Evolutionary conservation across 345 rosid genomes (phyloP).

Genomic region (Rhodomyrtus tomentosa): DNA sequence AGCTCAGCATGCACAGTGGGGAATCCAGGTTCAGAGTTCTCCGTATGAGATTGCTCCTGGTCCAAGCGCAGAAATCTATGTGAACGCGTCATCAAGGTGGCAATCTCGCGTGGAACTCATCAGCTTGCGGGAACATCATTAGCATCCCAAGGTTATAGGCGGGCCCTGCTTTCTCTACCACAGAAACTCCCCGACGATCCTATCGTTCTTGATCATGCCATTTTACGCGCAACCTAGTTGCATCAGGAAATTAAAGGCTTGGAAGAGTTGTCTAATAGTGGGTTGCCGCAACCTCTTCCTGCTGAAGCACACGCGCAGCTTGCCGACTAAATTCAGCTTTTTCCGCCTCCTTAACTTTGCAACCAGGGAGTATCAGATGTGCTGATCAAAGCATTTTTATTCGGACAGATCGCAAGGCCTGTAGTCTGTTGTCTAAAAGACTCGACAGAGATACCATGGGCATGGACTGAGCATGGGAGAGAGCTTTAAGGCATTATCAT

Average conservation of each 20-base stretch:
- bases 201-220: neutral
- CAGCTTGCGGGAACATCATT: neutral
- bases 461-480: neutral
- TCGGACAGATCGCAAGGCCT: neutral
- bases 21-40: slow-evolving; percentile 52
- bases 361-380: neutral
- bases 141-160: neutral
- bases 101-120: slow-evolving; percentile 14
- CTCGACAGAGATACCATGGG: neutral
- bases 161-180: neutral
- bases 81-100: slow-evolving; percentile 40
- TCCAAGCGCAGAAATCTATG: slow-evolving; percentile 36
- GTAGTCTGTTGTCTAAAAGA: neutral
- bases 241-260: neutral
- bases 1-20: slow-evolving; percentile 21
- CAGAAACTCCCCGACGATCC: neutral
- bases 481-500: neutral
- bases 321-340: neutral
- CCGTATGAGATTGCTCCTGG: slow-evolving; percentile 35
- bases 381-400: neutral
- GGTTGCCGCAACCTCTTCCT: neutral
- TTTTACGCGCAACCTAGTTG: neutral
- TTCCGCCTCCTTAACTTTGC: neutral
- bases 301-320: neutral
- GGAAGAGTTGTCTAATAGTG: neutral